A percentile compares a stretch with the other conserved stretches of the same genome.
phyloP scores from a whole-genome alignment of 495 filamentous ascomycete genomes.

The Aspergillus mulundensis region DNA sequence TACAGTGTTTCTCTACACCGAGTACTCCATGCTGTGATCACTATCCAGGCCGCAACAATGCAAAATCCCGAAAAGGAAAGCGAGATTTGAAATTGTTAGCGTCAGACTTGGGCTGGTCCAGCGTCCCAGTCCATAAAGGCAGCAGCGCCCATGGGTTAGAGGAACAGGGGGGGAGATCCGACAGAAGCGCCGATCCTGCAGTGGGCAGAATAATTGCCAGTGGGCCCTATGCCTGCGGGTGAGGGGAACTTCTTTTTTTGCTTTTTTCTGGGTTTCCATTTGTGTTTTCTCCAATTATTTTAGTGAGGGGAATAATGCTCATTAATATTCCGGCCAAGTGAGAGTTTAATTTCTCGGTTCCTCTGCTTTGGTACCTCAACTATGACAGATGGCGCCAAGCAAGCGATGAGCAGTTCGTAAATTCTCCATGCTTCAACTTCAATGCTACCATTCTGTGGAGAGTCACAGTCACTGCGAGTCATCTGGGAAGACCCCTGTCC shows the following conservation, averaged over 20 bases:
- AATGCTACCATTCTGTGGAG: too few species aligned
- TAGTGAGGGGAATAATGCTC: neutral
- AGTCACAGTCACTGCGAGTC: neutral
- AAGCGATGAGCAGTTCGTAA: neutral
- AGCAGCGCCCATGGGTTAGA: conserved; percentile 7
- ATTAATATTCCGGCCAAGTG: neutral
- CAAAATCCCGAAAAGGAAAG: neutral
- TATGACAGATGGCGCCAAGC: conserved; percentile 37
- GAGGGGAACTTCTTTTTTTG: conserved; percentile 3
- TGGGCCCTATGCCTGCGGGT: neutral
- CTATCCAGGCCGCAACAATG: neutral
- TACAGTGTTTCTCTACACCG: neutral
- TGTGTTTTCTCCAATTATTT: neutral
- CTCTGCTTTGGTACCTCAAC: conserved; percentile 1
- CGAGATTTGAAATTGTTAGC: neutral
- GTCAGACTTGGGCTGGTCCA: neutral
- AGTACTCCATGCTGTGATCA: neutral
- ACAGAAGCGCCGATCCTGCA: conserved; percentile 37
- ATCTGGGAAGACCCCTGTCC: neutral
- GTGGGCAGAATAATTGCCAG: neutral
- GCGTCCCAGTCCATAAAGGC: neutral
- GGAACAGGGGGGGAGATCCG: conserved; percentile 27
- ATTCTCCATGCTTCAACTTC: neutral
- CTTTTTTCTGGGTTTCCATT: neutral
- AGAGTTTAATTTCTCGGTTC: conserved; percentile 5